These are phyloP conservation scores for Saraca asoca DNA, from an alignment of 331 rosid species.

Conservation along the genomic window DNA sequence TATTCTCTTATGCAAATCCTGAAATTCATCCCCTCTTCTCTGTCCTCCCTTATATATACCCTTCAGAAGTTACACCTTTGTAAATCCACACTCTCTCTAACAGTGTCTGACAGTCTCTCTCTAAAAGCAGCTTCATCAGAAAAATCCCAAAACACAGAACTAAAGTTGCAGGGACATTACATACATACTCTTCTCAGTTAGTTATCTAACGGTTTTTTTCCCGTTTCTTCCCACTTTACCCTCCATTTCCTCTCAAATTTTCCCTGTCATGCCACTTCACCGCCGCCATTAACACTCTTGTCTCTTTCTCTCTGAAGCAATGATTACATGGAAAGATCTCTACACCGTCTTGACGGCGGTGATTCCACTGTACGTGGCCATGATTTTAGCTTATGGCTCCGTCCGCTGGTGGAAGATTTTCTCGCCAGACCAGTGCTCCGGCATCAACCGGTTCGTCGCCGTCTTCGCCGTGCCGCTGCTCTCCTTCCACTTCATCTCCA, in stretches of 20 bases:
- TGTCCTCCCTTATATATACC: slow-evolving; percentile 33
- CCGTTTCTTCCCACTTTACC: slow-evolving; percentile 31
- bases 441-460: slow-evolving; percentile 74
- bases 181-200: slow-evolving; percentile 13
- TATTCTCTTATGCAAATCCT: no score
- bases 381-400: slow-evolving; percentile 93
- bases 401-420: slow-evolving; percentile 97
- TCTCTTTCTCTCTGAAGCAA: background rate
- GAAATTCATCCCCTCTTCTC: background rate
- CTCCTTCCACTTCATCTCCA: slow-evolving; percentile 78
- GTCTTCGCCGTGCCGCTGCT: slow-evolving; percentile 69
- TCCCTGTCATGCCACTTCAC: slow-evolving; percentile 28
- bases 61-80: slow-evolving; percentile 10
- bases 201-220: slow-evolving; percentile 46
- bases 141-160: slow-evolving; percentile 1
- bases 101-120: background rate
- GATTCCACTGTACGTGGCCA: slow-evolving; percentile 86
- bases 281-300: background rate
- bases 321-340: slow-evolving; percentile 59
- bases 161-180: background rate
- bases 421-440: slow-evolving; percentile 80
- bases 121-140: background rate
- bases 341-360: slow-evolving; percentile 71
- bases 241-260: slow-evolving; percentile 4
- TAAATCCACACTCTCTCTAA: slow-evolving; percentile 20